phyloP scores from a whole-genome alignment of 345 rosid genomes.

The Anacardium occidentale region DNA sequence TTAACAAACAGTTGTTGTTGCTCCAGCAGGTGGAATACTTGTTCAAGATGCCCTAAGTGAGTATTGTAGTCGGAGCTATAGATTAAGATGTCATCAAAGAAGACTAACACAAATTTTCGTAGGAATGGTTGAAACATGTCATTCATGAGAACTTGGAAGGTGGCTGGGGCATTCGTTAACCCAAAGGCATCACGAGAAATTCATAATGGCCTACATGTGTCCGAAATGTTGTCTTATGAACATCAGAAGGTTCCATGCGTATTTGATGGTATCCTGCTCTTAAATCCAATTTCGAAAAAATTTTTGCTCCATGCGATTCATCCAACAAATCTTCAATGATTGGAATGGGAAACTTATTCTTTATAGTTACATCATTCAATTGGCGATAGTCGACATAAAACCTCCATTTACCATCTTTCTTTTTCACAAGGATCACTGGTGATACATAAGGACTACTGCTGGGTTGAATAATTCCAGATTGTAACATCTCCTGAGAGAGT shows the following conservation, averaged over 20 bases:
- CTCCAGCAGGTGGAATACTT: neutral
- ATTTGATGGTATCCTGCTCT: neutral
- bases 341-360: too few species aligned
- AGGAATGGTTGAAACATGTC: neutral
- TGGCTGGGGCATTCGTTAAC: neutral
- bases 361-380: too few species aligned
- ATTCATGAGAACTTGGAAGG: slow-evolving; percentile 7
- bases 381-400: too few species aligned
- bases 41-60: neutral
- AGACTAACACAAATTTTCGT: neutral
- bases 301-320: neutral
- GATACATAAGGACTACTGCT: too few species aligned
- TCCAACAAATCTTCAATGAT: neutral
- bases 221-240: neutral
- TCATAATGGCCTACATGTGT: slow-evolving; percentile 3
- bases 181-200: neutral
- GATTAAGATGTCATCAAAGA: too few species aligned
- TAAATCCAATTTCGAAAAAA: neutral
- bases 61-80: neutral
- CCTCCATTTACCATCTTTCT: too few species aligned
- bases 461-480: too few species aligned
- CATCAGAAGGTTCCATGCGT: neutral
- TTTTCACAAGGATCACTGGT: too few species aligned
- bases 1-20: neutral
- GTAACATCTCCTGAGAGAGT: too few species aligned